These are phyloP conservation scores for Edaphochlamys debaryana DNA, from an alignment of 139 green algal species.

Conservation along the genomic window DNA sequence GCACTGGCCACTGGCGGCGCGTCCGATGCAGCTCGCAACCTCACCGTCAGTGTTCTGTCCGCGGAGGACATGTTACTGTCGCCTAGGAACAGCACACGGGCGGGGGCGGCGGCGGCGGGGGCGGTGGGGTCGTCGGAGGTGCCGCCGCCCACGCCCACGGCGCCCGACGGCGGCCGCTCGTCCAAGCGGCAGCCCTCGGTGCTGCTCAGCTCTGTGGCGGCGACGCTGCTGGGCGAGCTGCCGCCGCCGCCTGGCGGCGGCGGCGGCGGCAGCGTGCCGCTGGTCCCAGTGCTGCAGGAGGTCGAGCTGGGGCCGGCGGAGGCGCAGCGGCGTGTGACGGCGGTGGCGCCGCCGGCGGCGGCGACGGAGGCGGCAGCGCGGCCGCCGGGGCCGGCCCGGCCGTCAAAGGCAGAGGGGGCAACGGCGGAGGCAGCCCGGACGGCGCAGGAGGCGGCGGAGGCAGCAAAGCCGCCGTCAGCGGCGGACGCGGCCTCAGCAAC, in stretches of 20 bases:
- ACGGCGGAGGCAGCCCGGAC: no score
- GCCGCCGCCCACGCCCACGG: neutral
- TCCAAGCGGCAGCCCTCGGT: neutral
- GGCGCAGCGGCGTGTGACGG: no score
- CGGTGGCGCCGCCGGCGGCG: no score
- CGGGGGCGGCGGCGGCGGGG: neutral
- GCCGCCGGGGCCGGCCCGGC: no score
- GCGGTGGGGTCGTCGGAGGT: no score
- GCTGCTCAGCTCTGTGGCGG: slow-evolving; percentile 17
- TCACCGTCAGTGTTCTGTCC: neutral
- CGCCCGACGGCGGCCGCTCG: neutral
- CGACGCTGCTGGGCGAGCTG: neutral
- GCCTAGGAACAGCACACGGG: neutral
- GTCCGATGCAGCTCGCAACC: no score
- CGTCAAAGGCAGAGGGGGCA: no score
- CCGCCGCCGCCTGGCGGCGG: neutral
- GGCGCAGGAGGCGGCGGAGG: no score
- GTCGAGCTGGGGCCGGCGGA: neutral
- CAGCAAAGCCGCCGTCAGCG: no score
- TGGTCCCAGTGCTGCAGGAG: neutral
- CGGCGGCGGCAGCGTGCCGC: neutral
- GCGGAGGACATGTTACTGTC: neutral
- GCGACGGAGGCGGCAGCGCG: no score
- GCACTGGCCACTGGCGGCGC: no score
- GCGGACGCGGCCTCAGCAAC: no score